Conservation (phyloP, 2,329 filamentous ascomycete genomes). For the Ophiostoma australiae region DNA sequence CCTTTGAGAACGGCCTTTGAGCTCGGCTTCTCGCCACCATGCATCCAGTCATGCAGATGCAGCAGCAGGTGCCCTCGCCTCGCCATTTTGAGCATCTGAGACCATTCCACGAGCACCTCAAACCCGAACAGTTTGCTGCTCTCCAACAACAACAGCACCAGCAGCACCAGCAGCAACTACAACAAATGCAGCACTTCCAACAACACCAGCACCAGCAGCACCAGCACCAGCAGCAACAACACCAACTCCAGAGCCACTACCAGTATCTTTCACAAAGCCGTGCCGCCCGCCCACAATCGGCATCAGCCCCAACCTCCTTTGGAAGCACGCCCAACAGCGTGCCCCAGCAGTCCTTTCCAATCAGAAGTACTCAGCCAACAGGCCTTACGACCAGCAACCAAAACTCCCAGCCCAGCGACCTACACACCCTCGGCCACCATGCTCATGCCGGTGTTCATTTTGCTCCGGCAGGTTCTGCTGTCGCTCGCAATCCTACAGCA, state of each 20-base stretch:
- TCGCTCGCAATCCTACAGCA: constrained; percentile 26
- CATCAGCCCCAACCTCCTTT: neutral
- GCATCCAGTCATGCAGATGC: constrained; percentile 50
- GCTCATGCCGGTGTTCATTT: constrained; percentile 17
- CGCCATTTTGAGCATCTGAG: constrained; percentile 39
- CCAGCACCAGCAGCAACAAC: constrained; percentile 21
- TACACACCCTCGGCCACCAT: constrained; percentile 28
- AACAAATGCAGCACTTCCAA: constrained; percentile 26
- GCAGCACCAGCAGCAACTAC: constrained; percentile 20
- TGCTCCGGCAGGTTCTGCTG: constrained; percentile 9
- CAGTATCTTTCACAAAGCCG: constrained; percentile 25
- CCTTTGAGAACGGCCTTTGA: neutral
- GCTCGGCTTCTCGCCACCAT: constrained; percentile 19
- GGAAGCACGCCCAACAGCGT: neutral
- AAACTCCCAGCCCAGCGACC: constrained; percentile 28
- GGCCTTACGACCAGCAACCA: constrained; percentile 24
- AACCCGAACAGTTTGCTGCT: constrained; percentile 31
- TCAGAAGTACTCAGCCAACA: constrained; percentile 36
- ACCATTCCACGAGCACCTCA: constrained; percentile 32
- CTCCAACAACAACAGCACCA: constrained; percentile 27
- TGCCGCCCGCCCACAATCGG: constrained; percentile 19
- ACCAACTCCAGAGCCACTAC: constrained; percentile 20
- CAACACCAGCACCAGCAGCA: constrained; percentile 26
- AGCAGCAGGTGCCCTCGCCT: constrained; percentile 45
- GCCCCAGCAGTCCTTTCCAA: constrained; percentile 33